Evolutionary conservation across 1,284 basidiomycete genomes (phyloP).

Genomic region (Cryptococcus sp.): DNA sequence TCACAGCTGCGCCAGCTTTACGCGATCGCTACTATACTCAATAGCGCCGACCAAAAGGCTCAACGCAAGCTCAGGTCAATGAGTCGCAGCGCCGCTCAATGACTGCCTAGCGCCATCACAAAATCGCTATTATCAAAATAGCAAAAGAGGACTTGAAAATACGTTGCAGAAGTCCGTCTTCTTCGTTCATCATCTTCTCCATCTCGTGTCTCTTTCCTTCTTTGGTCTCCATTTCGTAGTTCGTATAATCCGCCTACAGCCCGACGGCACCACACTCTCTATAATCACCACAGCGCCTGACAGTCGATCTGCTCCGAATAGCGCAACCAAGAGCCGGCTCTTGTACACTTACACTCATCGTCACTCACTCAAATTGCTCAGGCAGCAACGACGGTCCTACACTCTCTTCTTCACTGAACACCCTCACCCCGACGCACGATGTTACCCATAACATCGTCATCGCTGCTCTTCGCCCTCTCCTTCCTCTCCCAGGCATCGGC

Average conservation of each 20-base stretch:
- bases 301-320: slow-evolving; percentile 18
- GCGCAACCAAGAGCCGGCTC: slow-evolving; percentile 9
- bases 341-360: neutral
- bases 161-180: neutral
- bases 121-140: neutral
- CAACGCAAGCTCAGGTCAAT: too few relatives aligned
- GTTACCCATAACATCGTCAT: slow-evolving; percentile 6
- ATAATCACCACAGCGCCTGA: slow-evolving; percentile 1
- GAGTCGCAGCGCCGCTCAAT: too few relatives aligned
- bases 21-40: too few relatives aligned
- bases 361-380: neutral
- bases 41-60: too few relatives aligned
- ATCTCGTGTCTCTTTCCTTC: neutral
- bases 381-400: neutral
- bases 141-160: neutral
- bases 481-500: slow-evolving; percentile 13
- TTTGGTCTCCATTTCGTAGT: neutral
- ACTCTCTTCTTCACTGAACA: neutral
- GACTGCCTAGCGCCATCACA: too few relatives aligned
- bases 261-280: slow-evolving; percentile 13
- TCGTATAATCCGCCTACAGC: slow-evolving; percentile 1
- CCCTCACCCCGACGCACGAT: neutral
- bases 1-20: too few relatives aligned
- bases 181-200: neutral
- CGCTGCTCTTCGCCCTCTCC: slow-evolving; percentile 13